Conservation (phyloP, 2,329 filamentous ascomycete genomes). For the Monilinia polystroma region DNA sequence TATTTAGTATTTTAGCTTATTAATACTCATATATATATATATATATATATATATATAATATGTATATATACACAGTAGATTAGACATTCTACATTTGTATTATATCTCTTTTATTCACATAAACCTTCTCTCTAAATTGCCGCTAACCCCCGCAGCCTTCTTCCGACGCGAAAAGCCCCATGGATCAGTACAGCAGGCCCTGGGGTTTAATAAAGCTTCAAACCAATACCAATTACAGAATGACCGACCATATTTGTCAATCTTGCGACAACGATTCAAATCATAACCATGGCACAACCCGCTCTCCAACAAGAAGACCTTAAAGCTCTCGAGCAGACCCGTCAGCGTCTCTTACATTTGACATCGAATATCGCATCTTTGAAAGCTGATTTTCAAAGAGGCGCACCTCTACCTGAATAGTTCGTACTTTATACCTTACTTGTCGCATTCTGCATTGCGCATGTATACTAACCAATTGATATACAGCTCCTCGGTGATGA, state of each 20-base stretch:
- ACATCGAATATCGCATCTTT: slow-evolving; percentile 67
- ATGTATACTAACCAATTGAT: slow-evolving; percentile 24
- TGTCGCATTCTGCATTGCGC: background rate
- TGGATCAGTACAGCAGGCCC: background rate
- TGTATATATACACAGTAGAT: too few relatives aligned
- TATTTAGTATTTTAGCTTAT: too few relatives aligned
- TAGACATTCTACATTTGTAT: too few relatives aligned
- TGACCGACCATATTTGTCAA: background rate
- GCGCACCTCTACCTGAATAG: slow-evolving; percentile 67
- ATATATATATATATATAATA: too few relatives aligned
- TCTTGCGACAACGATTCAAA: slow-evolving; percentile 10
- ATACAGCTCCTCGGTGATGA: slow-evolving; percentile 66
- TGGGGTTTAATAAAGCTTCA: background rate
- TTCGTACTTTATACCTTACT: slow-evolving; percentile 42
- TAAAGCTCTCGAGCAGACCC: slow-evolving; percentile 68
- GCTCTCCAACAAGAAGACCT: slow-evolving; percentile 50
- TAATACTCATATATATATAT: too few relatives aligned
- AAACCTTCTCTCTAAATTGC: background rate
- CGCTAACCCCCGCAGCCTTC: background rate
- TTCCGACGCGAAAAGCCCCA: slow-evolving; percentile 8
- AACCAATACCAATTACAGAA: background rate
- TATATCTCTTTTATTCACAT: too few relatives aligned
- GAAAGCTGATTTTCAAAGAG: slow-evolving; percentile 58
- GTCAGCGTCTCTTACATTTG: slow-evolving; percentile 66
- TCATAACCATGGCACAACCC: slow-evolving; percentile 31